Evolutionary conservation across 1,139 yeast species (phyloP), one percentile per base, ranked within the genome.

Genomic region (Taphrina deformans): DNA sequence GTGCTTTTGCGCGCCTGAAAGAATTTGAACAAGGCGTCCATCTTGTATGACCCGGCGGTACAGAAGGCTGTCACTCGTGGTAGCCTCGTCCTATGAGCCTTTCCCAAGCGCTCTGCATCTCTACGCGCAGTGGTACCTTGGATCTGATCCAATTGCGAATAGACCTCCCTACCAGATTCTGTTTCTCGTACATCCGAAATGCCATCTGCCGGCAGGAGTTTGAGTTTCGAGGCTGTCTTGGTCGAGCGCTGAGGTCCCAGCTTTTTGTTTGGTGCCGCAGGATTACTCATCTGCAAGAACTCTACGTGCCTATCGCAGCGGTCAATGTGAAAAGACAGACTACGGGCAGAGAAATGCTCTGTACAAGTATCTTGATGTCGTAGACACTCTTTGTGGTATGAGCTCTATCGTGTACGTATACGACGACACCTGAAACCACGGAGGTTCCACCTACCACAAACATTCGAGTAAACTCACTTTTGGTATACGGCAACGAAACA

Each of bases 61-160:
- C 98, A 92, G 74, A 91, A 93, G 0, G 97, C 96, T 0, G 97
- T 92, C 1, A 92, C 97, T 70, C 99, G 79, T 0, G 99, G 96
- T 52, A 79, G 71, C 70, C 75, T 69, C 16, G 76, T 73, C 67
- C 99, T 80, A 74, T 93, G 97, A 70, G 89, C 88, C 73, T 91
- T 92, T 5, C 97, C 96, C 67, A 93, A 79, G 50, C 92, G 83
- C 73, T 91, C 97, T 0, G 99, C 99, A 79, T 93, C 98, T 70
- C 87, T 87, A 69, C 98, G 79, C 0, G 99, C 98, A 0, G 95
- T 87, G n/a, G 88, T 82, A 69, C 93, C 97, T 50, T 88, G 90
- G 69, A 92, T 92, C 67, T 89, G 81, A 65, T 66, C 61, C 7
- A 65, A 46, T 31, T 66, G 66, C 18, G 66, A 58, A 18, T 65